phyloP scores from a whole-genome alignment of 192 early-diverging fungal genomes.

The Rhizophlyctis rosea region DNA sequence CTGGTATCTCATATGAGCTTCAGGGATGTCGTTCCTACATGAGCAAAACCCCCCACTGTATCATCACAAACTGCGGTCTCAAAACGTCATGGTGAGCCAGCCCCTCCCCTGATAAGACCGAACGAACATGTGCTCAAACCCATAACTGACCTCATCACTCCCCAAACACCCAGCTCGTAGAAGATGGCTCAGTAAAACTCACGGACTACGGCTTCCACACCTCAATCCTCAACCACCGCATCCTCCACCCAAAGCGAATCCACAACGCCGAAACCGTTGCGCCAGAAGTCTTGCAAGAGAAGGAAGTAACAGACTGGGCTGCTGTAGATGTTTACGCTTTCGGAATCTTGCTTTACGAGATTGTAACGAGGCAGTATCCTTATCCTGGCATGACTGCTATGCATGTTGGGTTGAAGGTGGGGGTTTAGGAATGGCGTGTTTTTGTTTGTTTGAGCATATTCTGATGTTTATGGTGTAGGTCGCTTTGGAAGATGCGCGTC shows the following conservation, averaged over 20 bases:
- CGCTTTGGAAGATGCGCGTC: slow-evolving; percentile 17
- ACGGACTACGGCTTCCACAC: slow-evolving; percentile 41
- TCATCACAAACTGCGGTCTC: slow-evolving; percentile 42
- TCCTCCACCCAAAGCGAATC: not conserved
- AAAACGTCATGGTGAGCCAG: slow-evolving; percentile 41
- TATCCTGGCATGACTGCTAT: slow-evolving; percentile 31
- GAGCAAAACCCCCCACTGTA: slow-evolving; percentile 32
- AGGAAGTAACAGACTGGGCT: slow-evolving; percentile 2
- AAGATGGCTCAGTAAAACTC: slow-evolving; percentile 32
- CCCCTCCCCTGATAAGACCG: not conserved
- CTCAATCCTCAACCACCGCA: slow-evolving; percentile 10
- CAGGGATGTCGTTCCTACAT: slow-evolving; percentile 42
- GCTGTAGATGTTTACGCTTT: slow-evolving; percentile 37
- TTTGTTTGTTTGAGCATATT: slow-evolving; percentile 14
- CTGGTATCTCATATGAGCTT: not conserved
- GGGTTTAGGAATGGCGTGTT: not conserved
- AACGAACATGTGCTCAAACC: not conserved
- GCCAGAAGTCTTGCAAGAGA: slow-evolving; percentile 25
- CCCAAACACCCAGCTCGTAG: slow-evolving; percentile 14
- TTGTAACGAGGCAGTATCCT: slow-evolving; percentile 26
- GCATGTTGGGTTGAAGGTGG: slow-evolving; percentile 30
- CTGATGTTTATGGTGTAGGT: slow-evolving; percentile 6
- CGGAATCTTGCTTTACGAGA: slow-evolving; percentile 36
- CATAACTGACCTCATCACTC: not conserved
- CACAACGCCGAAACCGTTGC: slow-evolving; percentile 29